Conservation (phyloP, 139 green algal genomes). For the Volvox africanus region DNA sequence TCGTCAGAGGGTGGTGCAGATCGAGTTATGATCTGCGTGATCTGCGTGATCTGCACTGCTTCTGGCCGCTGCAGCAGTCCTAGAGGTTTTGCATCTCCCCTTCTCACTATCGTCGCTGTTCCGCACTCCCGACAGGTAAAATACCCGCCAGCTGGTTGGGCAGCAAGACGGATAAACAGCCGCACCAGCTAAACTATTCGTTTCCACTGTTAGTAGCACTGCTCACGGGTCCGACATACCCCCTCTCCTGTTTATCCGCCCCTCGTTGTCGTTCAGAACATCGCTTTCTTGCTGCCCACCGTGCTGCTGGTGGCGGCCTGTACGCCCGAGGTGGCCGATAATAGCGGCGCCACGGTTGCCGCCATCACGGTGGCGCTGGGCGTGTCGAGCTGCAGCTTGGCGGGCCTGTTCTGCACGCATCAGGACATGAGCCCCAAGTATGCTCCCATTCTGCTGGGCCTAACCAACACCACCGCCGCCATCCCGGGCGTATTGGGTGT, state of each 20-base stretch:
- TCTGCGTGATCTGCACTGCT: too few species aligned
- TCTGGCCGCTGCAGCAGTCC: too few species aligned
- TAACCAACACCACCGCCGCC: constrained; percentile 94
- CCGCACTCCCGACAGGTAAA: too few species aligned
- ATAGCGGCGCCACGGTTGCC: constrained; percentile 54
- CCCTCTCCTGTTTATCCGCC: too few species aligned
- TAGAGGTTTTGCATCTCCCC: too few species aligned
- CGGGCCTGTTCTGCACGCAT: constrained; percentile 98
- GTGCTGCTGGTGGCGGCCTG: constrained; percentile 77
- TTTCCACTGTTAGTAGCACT: neutral
- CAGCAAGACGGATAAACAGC: too few species aligned
- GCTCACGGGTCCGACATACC: neutral
- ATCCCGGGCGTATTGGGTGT: constrained; percentile 95
- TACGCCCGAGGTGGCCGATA: constrained; percentile 29
- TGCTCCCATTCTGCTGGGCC: constrained; percentile 90
- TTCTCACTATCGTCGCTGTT: too few species aligned
- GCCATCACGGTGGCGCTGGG: constrained; percentile 85
- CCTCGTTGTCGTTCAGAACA: constrained; percentile 63
- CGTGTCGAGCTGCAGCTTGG: constrained; percentile 83
- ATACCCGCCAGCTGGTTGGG: too few species aligned
- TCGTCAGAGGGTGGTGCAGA: too few species aligned
- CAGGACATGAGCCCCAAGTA: constrained; percentile 94
- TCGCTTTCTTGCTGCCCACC: constrained; percentile 90
- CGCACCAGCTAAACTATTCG: too few species aligned
- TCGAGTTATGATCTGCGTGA: too few species aligned